A percentile compares a stretch with the other conserved stretches of the same genome.
phyloP scores from a whole-genome alignment of 2,329 filamentous ascomycete species.

The Penicillium corylophilum region DNA sequence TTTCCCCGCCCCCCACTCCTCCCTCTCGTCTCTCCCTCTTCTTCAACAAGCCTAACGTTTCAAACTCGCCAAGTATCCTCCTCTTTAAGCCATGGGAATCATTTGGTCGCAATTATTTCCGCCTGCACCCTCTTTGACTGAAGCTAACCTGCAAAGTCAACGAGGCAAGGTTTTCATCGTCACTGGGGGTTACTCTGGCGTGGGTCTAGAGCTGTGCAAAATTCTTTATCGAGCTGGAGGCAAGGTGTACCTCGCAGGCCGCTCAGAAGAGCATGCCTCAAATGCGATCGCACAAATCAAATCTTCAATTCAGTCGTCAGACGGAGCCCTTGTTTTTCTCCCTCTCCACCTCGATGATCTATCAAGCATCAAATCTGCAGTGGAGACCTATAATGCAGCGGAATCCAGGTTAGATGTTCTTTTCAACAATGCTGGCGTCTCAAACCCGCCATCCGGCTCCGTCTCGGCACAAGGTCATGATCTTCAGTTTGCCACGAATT shows the following conservation, averaged over 20 bases:
- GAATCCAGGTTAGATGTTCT: constrained; percentile 47
- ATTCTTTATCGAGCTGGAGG: constrained; percentile 23
- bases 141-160: constrained; percentile 20
- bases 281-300: constrained; percentile 35
- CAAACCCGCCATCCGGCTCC: constrained; percentile 26
- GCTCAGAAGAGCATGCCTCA: constrained; percentile 28
- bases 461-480: constrained; percentile 30
- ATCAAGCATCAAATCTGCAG: constrained; percentile 40
- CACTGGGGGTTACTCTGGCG: constrained; percentile 25
- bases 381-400: constrained; percentile 35
- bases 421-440: constrained; percentile 45
- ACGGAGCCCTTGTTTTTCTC: constrained; percentile 27
- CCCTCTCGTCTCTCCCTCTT: not conserved
- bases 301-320: not conserved
- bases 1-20: no score
- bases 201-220: constrained; percentile 25
- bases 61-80: not conserved
- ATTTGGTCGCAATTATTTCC: constrained; percentile 23
- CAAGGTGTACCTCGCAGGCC: constrained; percentile 28
- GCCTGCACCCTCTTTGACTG: constrained; percentile 20
- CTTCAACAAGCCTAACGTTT: not conserved
- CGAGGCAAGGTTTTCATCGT: constrained; percentile 29
- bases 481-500: constrained; percentile 39
- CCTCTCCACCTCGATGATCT: constrained; percentile 46
- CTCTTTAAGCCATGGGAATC: constrained; percentile 6